Conservation (phyloP, 306 rosid genomes). For the Citrullus colocynthis region DNA sequence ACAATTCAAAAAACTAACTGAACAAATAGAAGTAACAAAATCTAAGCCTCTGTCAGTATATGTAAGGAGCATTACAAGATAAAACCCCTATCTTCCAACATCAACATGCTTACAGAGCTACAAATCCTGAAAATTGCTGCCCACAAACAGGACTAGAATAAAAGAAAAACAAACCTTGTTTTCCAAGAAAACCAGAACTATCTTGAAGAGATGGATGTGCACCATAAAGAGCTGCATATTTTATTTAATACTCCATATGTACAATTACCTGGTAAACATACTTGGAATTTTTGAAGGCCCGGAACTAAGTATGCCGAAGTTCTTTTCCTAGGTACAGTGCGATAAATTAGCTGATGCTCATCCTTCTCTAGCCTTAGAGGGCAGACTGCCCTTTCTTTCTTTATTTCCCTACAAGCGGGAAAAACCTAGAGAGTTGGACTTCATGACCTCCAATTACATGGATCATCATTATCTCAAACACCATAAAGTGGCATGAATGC, state of each 20-base stretch:
- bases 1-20: background rate
- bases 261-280: constrained; percentile 1
- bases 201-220: background rate
- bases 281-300: background rate
- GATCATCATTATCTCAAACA: constrained; percentile 32
- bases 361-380: background rate
- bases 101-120: background rate
- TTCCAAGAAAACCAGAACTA: background rate
- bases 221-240: background rate
- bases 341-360: background rate
- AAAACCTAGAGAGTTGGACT: background rate
- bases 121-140: background rate
- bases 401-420: background rate
- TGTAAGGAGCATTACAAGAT: background rate
- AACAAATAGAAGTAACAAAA: background rate
- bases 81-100: background rate
- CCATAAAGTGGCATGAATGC: constrained; percentile 69
- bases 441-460: background rate
- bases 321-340: background rate
- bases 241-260: background rate
- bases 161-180: background rate
- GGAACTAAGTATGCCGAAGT: background rate
- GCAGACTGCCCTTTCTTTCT: background rate
- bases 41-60: background rate
- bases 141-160: background rate